These are phyloP conservation scores for Rhizophagus prolifer DNA, from an alignment of 192 early-diverging fungal species.

Conservation along the genomic window DNA sequence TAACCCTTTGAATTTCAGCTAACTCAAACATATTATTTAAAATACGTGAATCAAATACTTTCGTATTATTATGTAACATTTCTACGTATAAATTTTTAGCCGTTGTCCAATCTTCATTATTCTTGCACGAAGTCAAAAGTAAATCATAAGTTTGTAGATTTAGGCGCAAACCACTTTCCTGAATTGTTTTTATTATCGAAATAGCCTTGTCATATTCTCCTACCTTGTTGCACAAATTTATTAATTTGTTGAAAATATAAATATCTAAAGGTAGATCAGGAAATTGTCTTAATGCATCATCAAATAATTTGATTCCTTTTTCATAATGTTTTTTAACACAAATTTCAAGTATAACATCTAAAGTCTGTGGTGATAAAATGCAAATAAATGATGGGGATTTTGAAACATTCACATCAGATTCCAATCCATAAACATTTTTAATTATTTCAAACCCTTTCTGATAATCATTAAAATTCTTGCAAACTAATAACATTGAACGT, in stretches of 20 bases:
- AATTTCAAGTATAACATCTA: neutral
- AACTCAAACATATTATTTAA: constrained; percentile 20
- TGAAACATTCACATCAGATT: neutral
- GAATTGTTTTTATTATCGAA: neutral
- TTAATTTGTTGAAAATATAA: constrained; percentile 21
- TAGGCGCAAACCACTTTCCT: neutral
- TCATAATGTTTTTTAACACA: neutral
- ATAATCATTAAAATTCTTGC: neutral
- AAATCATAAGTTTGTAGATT: constrained; percentile 8
- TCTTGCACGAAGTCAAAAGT: neutral
- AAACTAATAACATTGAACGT: constrained; percentile 12
- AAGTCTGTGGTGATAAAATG: neutral
- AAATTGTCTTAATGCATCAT: constrained; percentile 10
- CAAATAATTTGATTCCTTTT: constrained; percentile 5
- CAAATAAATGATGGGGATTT: neutral
- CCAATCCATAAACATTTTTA: constrained; percentile 3
- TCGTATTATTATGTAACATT: neutral
- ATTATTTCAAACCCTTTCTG: constrained; percentile 19
- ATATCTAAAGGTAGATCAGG: constrained; percentile 1
- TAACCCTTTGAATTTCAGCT: neutral
- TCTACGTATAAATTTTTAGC: neutral
- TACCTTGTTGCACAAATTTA: neutral
- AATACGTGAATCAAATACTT: constrained; percentile 1
- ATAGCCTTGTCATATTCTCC: neutral
- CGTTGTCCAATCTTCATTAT: neutral